Evolutionary conservation across 2,329 filamentous ascomycete species (phyloP), one percentile per base, ranked within the genome.

Genomic region (Ophiocordyceps australis): DNA sequence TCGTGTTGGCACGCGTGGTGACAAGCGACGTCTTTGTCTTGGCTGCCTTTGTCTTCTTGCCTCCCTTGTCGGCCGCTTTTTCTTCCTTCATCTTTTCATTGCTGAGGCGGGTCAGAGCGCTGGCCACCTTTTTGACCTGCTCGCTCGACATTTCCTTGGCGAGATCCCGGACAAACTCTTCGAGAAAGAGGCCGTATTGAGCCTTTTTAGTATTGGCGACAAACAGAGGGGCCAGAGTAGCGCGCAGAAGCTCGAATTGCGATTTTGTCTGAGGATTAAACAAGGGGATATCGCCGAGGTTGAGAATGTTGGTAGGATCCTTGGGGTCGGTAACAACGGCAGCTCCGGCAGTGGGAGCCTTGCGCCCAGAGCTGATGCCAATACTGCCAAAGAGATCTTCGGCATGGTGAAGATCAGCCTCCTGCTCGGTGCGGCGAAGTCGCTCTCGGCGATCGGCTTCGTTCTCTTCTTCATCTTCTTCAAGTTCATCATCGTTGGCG

Each of bases 21-120:
- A 79, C 77, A 25, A 95, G 60, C 6, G 71, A 75, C 12, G 79
- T 71, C 72, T 98, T 98, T 20, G 78, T 92, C 72, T 95, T 95
- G 33, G 81, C 78, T 5, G 85, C 85, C 68, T 95, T 95, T 40
- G 64, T 73, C 72, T 95, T 98, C 78, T 95, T 98, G 43, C 76
- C 80, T 28, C 80, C 74, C 64, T 93, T 94, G 37, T 93, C 82
- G 4, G 80, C 71, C 4, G 76, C 74, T 66, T 95, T 94, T 66
- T 98, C 89, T 52, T 94, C 85, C 62, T 83, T 91, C 76, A 95
- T 76, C 66, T 92, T 94, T 68, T 95, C 89, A 49, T 98, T 98
- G 47, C 81, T 69, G 29, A 93, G 65, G 5, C 83, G 76, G n/a
- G 85, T 93, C 43, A 98, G 55, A 5, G 69, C 66, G 50, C 79